These are phyloP conservation scores for Cadophora gregata DNA, from an alignment of 2,329 filamentous ascomycete genomes.

Conservation along the genomic window DNA sequence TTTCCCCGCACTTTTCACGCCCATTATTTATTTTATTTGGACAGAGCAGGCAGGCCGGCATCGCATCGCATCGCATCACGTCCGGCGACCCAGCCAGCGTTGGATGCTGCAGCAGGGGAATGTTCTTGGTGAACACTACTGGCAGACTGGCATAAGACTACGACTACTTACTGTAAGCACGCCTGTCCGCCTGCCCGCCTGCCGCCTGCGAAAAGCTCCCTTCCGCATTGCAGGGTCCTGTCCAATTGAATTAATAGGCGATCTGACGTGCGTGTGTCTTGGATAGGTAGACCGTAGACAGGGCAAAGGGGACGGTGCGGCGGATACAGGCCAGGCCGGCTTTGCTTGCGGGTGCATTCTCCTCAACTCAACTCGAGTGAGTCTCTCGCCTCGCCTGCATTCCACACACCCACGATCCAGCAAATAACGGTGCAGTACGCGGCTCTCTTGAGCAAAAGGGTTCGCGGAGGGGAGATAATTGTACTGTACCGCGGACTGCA, in stretches of 20 bases:
- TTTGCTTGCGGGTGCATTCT: slow-evolving; percentile 3
- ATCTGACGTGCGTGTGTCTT: slow-evolving; percentile 18
- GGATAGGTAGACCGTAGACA: neutral
- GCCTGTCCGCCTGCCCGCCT: too few species aligned
- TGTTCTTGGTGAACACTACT: slow-evolving; percentile 15
- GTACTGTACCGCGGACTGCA: neutral
- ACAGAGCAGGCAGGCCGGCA: slow-evolving; percentile 14
- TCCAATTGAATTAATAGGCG: slow-evolving; percentile 1
- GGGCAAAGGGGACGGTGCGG: neutral
- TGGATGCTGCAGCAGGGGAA: slow-evolving; percentile 20
- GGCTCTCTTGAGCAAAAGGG: neutral
- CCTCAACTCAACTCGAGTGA: neutral
- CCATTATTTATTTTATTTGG: slow-evolving; percentile 24
- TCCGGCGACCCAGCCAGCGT: slow-evolving; percentile 14
- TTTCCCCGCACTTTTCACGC: slow-evolving; percentile 30
- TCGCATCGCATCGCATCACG: too few species aligned
- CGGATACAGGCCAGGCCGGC: neutral
- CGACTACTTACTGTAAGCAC: neutral
- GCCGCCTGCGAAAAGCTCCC: too few species aligned
- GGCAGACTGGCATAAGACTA: slow-evolving; percentile 7
- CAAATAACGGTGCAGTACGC: neutral
- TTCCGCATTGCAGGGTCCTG: slow-evolving; percentile 8
- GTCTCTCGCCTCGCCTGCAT: neutral
- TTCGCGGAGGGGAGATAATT: neutral
- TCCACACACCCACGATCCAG: slow-evolving; percentile 8